Conservation (phyloP, 2,329 filamentous ascomycete genomes). For the Sarocladium oryzae region DNA sequence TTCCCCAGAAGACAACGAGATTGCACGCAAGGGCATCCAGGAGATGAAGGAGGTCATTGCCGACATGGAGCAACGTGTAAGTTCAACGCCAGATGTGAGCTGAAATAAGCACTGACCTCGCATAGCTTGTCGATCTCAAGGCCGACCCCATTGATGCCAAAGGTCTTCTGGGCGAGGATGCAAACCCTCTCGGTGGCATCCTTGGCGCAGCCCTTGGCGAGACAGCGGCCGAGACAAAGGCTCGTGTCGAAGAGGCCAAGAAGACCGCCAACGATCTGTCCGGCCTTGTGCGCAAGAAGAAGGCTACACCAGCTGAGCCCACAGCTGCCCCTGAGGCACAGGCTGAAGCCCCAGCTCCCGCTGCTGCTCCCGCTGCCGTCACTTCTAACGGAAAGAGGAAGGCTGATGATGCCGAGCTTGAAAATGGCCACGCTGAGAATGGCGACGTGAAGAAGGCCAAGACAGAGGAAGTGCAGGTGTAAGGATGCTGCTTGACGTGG, state of each 20-base stretch:
- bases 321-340: conserved; percentile 12
- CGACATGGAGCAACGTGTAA: conserved; percentile 71
- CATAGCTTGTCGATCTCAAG: conserved; percentile 62
- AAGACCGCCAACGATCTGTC: conserved; percentile 68
- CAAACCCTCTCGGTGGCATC: conserved; percentile 48
- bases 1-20: conserved; percentile 60
- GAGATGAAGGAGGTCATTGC: conserved; percentile 73
- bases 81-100: too few relatives aligned
- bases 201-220: conserved; percentile 59
- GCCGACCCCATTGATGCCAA: conserved; percentile 45
- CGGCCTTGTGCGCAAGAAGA: conserved; percentile 69
- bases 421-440: conserved; percentile 17
- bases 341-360: conserved; percentile 14
- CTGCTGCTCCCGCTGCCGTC: conserved; percentile 16
- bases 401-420: conserved; percentile 34
- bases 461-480: conserved; percentile 22
- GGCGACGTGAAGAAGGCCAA: conserved; percentile 28
- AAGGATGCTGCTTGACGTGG: not conserved
- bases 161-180: conserved; percentile 30
- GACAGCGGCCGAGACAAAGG: conserved; percentile 48
- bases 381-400: conserved; percentile 46
- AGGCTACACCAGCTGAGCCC: conserved; percentile 31
- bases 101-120: not conserved
- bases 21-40: conserved; percentile 53
- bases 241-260: conserved; percentile 64